Evolutionary conservation across 257 asterid species (phyloP).

Genomic region (Petunia axillaris): DNA sequence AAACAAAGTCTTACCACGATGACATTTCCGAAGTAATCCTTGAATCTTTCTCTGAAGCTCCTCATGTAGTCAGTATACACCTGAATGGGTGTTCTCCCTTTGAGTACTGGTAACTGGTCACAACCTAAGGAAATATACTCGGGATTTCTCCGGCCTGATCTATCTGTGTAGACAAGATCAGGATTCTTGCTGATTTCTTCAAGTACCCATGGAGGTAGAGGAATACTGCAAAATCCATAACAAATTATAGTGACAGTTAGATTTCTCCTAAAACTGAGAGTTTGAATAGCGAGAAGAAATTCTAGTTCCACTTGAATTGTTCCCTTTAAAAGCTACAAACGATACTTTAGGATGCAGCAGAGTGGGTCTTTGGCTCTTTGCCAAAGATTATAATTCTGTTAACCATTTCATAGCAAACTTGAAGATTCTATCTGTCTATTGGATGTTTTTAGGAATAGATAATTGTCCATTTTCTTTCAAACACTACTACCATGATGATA

Average conservation of each 20-base stretch:
- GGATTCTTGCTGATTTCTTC: constrained; percentile 93
- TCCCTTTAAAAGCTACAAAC: neutral
- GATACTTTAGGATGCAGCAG: neutral
- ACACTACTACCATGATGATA: neutral
- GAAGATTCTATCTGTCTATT: neutral
- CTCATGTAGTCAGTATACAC: constrained; percentile 83
- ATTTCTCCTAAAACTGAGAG: neutral
- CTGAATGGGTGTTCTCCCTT: constrained; percentile 95
- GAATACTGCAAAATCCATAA: constrained; percentile 60
- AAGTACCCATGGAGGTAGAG: constrained; percentile 95
- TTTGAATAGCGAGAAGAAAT: neutral
- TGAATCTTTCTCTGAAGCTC: constrained; percentile 75
- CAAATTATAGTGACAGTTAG: neutral
- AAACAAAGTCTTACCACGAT: constrained; percentile 57
- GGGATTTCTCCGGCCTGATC: constrained; percentile 85
- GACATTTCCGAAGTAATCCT: constrained; percentile 64
- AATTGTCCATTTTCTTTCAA: too few relatives aligned
- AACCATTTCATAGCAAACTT: neutral
- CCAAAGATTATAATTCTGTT: neutral
- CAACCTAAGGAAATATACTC: constrained; percentile 91
- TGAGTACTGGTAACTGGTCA: constrained; percentile 73
- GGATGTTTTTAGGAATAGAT: too few relatives aligned
- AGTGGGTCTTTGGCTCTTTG: too few relatives aligned
- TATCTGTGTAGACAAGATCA: constrained; percentile 82
- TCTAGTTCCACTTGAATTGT: neutral